Evolutionary conservation across 148 eudicot species (phyloP).

Genomic region (Nyssa sinensis): DNA sequence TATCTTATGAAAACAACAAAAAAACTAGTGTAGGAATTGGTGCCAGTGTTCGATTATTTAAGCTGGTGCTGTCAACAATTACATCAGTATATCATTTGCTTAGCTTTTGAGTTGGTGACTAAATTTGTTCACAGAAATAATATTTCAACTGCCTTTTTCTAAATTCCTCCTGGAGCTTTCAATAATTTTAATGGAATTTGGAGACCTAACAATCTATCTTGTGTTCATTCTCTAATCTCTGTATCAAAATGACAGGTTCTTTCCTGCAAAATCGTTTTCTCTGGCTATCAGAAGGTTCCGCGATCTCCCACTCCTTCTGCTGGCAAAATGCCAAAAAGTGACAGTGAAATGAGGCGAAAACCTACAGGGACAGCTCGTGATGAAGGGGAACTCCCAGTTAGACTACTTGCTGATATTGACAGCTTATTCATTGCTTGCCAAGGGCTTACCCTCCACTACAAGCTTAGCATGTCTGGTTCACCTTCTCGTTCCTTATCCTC

Average conservation of each 20-base stretch:
- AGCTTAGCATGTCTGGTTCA: conserved; percentile 77
- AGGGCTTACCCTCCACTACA: conserved; percentile 83
- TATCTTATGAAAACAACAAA: neutral
- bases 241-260: conserved; percentile 53
- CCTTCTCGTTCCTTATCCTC: conserved; percentile 75
- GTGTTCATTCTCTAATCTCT: neutral
- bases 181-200: neutral
- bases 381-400: conserved; percentile 66
- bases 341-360: conserved; percentile 61
- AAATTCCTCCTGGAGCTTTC: neutral
- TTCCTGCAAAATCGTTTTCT: conserved; percentile 68
- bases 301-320: conserved; percentile 79
- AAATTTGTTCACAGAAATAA: neutral
- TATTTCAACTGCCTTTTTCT: neutral
- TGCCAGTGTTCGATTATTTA: neutral
- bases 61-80: neutral
- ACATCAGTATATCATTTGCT: neutral
- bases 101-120: neutral
- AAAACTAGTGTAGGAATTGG: neutral
- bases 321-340: conserved; percentile 56
- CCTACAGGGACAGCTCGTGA: conserved; percentile 45
- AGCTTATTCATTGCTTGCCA: conserved; percentile 72
- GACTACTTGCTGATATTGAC: conserved; percentile 81
- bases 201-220: neutral
- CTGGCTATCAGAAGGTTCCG: conserved; percentile 83